Conservation (phyloP, 78 protist species). For the Andalucia godoyi region DNA sequence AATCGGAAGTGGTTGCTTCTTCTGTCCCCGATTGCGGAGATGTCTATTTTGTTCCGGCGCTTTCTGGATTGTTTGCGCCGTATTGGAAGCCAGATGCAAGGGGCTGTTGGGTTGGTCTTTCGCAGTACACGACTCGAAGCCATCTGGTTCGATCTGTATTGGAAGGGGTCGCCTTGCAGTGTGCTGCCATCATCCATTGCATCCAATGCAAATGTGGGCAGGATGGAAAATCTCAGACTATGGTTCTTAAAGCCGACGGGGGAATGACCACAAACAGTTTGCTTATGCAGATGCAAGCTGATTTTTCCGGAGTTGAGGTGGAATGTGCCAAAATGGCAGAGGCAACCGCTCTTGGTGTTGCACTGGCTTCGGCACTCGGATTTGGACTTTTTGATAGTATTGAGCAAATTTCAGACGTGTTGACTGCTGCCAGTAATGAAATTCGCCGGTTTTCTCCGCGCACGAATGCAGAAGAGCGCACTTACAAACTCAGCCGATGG, state of each 20-base stretch:
- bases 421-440: not conserved
- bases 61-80: conserved; percentile 76
- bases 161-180: conserved; percentile 60
- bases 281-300: conserved; percentile 61
- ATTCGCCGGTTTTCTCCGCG: no score
- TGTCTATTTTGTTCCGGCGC: conserved; percentile 73
- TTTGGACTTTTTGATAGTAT: not conserved
- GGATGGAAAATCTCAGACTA: conserved; percentile 19
- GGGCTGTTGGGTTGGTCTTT: conserved; percentile 59
- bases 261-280: conserved; percentile 56
- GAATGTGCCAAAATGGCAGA: conserved; percentile 33
- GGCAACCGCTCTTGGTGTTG: conserved; percentile 77
- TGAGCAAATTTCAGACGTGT: not conserved
- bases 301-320: conserved; percentile 43
- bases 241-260: conserved; percentile 60
- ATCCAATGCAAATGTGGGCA: conserved; percentile 29
- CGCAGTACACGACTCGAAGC: conserved; percentile 42
- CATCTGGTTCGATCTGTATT: conserved; percentile 71
- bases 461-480: no score
- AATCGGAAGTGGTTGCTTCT: conserved; percentile 43
- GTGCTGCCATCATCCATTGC: conserved; percentile 36
- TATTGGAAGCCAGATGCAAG: conserved; percentile 69
- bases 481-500: no score
- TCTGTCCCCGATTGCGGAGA: conserved; percentile 53
- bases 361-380: conserved; percentile 42